Evolutionary conservation across 345 rosid species (phyloP).

Genomic region (Gossypium mustelinum): DNA sequence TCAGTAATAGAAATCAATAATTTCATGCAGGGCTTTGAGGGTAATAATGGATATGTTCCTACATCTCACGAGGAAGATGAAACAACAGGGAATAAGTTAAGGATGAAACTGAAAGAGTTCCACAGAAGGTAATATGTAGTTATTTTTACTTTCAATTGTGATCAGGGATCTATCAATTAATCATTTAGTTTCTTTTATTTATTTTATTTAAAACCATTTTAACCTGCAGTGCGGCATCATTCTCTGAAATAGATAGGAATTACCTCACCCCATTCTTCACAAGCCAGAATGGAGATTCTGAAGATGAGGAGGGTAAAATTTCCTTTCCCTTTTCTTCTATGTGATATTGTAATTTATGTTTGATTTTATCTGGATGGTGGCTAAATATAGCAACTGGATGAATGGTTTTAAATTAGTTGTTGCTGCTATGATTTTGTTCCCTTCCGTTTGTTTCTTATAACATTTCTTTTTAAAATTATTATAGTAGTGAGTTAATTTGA

Average conservation of each 20-base stretch:
- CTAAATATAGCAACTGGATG: not conserved
- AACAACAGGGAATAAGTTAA: slow-evolving; percentile 57
- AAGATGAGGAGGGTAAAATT: slow-evolving; percentile 47
- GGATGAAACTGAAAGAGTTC: slow-evolving; percentile 80
- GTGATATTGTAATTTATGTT: not conserved
- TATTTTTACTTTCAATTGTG: not conserved
- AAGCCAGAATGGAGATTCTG: slow-evolving; percentile 61
- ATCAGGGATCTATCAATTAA: not conserved
- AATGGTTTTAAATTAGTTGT: slow-evolving; percentile 1
- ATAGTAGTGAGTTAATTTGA: not conserved
- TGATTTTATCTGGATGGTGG: not conserved
- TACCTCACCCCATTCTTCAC: slow-evolving; percentile 78
- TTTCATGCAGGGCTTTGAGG: slow-evolving; percentile 6
- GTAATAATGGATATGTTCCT: slow-evolving; percentile 35
- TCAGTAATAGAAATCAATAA: not conserved
- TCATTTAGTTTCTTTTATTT: not conserved
- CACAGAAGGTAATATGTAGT: slow-evolving; percentile 52
- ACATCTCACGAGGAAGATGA: slow-evolving; percentile 23
- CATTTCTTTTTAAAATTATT: not conserved
- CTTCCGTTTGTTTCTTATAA: not conserved
- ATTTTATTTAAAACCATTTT: not conserved
- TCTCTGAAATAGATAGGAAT: slow-evolving; percentile 62
- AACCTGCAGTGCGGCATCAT: slow-evolving; percentile 50
- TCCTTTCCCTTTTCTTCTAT: not conserved
- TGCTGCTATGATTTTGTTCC: not conserved